Percentiles rank a stretch among this genome's conserved stretches.
Evolutionary conservation across 257 asterid genomes (phyloP).

Genomic region (Capsicum pubescens): DNA sequence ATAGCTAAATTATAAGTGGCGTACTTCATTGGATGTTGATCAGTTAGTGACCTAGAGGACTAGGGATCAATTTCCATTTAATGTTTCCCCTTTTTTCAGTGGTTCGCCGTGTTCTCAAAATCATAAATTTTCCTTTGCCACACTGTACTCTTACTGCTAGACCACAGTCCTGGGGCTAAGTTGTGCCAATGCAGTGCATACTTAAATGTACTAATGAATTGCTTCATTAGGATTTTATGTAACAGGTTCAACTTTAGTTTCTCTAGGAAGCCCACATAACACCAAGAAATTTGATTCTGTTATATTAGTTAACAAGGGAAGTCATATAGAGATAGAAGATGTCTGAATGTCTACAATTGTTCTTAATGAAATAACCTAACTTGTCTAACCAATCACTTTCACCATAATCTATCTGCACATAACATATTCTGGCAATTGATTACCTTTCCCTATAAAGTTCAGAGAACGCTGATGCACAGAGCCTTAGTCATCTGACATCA

Average conservation of each 20-base stretch:
- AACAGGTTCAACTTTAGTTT: not conserved
- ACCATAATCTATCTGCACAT: not conserved
- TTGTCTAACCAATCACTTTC: not conserved
- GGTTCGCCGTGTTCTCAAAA: too few relatives aligned
- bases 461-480: not conserved
- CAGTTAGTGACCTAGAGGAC: too few relatives aligned
- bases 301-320: constrained; percentile 4
- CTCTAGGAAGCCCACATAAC: not conserved
- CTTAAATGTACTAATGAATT: not conserved
- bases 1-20: too few relatives aligned
- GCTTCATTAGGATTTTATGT: not conserved
- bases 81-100: too few relatives aligned
- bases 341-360: not conserved
- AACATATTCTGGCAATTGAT: not conserved
- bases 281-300: not conserved
- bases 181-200: not conserved
- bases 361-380: constrained; percentile 2
- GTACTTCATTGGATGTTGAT: too few relatives aligned
- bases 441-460: not conserved
- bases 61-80: too few relatives aligned
- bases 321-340: not conserved
- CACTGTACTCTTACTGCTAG: not conserved
- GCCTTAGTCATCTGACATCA: constrained; percentile 14
- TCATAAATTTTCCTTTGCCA: not conserved
- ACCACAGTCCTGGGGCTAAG: not conserved